Evolutionary conservation across 1,284 basidiomycete species (phyloP), one percentile per base, ranked within the genome.

Genomic region (Sporisorium sorghi): DNA sequence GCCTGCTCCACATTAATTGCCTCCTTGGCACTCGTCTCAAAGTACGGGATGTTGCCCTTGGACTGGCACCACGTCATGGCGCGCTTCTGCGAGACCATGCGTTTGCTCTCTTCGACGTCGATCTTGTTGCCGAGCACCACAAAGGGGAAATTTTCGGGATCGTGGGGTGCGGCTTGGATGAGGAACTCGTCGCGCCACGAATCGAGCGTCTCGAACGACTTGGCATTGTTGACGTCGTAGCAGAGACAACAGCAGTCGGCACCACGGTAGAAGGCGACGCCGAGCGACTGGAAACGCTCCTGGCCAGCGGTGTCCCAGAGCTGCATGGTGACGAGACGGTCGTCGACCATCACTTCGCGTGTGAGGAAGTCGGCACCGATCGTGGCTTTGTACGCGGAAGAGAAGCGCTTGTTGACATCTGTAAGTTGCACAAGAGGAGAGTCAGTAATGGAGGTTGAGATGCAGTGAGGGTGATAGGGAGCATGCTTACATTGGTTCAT

Each of bases 21-120:
- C 86, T 99, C 97, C 87, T 99, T 99, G 44, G 97, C 97, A 11
- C 96, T 98, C 1, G 97, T 99, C 87, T 99, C 97, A 86, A 99
- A 99, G 80, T 99, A 99, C 15, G 97, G 97, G 78, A 99, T 98
- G 86, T 98, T 98, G 82, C 97, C 97, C 87, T 99, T 99, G 73
- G 93, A 92, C 85, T 99, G 95, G 86, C 97, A 99, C 97, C 97
- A 99, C 10, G 94, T 93, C 94, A 99, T 98, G 23, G 97, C 97
- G 55, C 97, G 92, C 86, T 99, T 99, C 90, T 99, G 97, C 10
- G 94, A 94, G 26, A 98, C 96, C 90, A 97, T 94, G 77, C 97
- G 90, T 87, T 98, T 99, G 85, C 91, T 92, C 88, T 99, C 96
- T 87, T 99, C 97, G 83, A 98, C 93, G 86, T 99, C 97, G 86